phyloP scores from a whole-genome alignment of 768 basidiomycete species.

The Amanita rubescens region DNA sequence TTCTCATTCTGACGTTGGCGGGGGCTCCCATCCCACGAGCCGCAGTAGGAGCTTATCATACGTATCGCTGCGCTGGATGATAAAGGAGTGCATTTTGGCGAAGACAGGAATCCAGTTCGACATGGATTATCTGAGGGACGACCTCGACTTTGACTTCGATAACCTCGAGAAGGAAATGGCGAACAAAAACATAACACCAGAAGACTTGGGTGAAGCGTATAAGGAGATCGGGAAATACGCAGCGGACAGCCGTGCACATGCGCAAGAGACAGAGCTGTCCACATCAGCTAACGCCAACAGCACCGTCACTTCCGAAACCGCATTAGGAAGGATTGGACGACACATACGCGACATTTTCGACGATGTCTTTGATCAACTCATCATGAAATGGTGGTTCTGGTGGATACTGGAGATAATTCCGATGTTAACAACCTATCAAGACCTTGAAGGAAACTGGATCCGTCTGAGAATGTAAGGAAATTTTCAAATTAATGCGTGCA shows the following conservation, averaged over 20 bases:
- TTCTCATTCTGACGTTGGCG: too few species aligned
- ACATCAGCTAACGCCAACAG: too few species aligned
- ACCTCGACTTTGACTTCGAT: conserved; percentile 15
- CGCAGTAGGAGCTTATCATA: conserved; percentile 16
- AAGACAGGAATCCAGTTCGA: conserved; percentile 17
- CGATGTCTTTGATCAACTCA: too few species aligned
- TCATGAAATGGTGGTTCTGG: too few species aligned
- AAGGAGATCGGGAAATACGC: conserved; percentile 4
- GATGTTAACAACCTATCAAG: conserved; percentile 16
- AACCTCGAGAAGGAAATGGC: conserved; percentile 2
- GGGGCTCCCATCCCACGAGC: too few species aligned
- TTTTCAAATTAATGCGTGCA: neutral
- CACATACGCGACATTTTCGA: too few species aligned
- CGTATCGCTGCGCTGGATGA: too few species aligned
- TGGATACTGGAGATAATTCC: conserved; percentile 21
- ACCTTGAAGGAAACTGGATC: conserved; percentile 10
- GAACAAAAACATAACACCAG: neutral
- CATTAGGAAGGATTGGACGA: too few species aligned
- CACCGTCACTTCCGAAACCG: too few species aligned
- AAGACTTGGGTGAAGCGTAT: neutral
- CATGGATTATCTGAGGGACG: conserved; percentile 9
- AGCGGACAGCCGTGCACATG: neutral
- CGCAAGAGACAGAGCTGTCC: too few species aligned
- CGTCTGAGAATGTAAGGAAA: conserved; percentile 18
- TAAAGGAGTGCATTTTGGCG: conserved; percentile 18